Percentiles rank a stretch among this genome's conserved stretches.
phyloP scores from a whole-genome alignment of 1,139 yeast species.

The Sugiyamaella neomexicana region DNA sequence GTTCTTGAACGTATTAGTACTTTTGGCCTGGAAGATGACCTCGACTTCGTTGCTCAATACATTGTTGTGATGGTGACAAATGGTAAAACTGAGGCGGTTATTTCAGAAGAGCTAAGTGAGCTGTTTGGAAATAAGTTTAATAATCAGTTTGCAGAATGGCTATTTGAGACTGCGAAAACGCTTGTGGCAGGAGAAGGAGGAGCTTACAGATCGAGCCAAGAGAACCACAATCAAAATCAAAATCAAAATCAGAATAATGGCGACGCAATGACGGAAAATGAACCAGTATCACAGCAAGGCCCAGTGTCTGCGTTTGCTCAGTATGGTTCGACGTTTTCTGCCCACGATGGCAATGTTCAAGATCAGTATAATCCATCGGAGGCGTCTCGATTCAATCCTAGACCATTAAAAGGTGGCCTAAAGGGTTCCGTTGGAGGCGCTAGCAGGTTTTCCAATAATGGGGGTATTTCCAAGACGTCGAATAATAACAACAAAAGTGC shows the following conservation, averaged over 20 bases:
- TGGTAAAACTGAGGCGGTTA: constrained; percentile 63
- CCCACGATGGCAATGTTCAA: constrained; percentile 10
- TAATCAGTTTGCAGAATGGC: constrained; percentile 48
- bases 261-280: background rate
- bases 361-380: background rate
- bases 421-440: background rate
- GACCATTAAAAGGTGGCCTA: constrained; percentile 3
- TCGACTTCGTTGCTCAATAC: constrained; percentile 77
- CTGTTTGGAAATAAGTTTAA: constrained; percentile 66
- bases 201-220: constrained; percentile 14
- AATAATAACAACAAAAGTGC: background rate
- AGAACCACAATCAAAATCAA: background rate
- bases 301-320: constrained; percentile 5
- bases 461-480: background rate
- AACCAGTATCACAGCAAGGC: constrained; percentile 15
- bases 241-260: background rate
- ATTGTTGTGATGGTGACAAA: constrained; percentile 72
- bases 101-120: constrained; percentile 62
- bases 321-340: constrained; percentile 22
- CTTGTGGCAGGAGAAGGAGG: constrained; percentile 22
- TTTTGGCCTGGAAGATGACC: constrained; percentile 53
- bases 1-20: constrained; percentile 23
- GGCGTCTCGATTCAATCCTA: background rate
- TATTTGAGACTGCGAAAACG: constrained; percentile 52
- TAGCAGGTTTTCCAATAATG: background rate